A percentile compares a stretch with the other conserved stretches of the same genome.
Conservation (phyloP, 2,329 filamentous ascomycete genomes). For the Trichoderma breve region DNA sequence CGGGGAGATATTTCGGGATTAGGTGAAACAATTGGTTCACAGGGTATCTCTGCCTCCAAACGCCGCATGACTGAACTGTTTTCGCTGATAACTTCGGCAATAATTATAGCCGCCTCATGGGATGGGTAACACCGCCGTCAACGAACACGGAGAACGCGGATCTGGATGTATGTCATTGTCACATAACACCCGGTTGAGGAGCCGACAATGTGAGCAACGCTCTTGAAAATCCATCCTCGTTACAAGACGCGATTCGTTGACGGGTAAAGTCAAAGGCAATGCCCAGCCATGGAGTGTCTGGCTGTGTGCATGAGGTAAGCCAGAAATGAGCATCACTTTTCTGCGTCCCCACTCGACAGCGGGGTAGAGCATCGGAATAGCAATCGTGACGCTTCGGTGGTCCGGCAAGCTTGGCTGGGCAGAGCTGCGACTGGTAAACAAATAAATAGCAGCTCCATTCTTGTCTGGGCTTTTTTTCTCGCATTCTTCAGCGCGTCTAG, state of each 20-base stretch:
- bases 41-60: neutral
- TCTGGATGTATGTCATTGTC: neutral
- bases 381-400: constrained; percentile 2
- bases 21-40: neutral
- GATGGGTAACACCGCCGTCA: neutral
- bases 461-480: neutral
- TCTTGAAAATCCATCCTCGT: neutral
- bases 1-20: neutral
- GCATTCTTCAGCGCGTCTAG: neutral
- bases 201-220: neutral
- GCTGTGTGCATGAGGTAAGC: neutral
- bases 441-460: constrained; percentile 15
- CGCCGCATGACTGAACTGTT: neutral
- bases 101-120: constrained; percentile 8
- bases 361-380: constrained; percentile 6
- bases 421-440: neutral
- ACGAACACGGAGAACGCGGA: constrained; percentile 2
- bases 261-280: constrained; percentile 1
- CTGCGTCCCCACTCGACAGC: neutral
- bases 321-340: neutral
- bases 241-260: neutral
- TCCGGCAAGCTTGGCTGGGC: neutral
- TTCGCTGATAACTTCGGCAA: neutral
- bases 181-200: neutral
- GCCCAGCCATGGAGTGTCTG: neutral